Percentiles rank a stretch among this genome's conserved stretches.
Evolutionary conservation across 192 early-diverging fungal species (phyloP).

Genomic region (Entomortierella chlamydospora): DNA sequence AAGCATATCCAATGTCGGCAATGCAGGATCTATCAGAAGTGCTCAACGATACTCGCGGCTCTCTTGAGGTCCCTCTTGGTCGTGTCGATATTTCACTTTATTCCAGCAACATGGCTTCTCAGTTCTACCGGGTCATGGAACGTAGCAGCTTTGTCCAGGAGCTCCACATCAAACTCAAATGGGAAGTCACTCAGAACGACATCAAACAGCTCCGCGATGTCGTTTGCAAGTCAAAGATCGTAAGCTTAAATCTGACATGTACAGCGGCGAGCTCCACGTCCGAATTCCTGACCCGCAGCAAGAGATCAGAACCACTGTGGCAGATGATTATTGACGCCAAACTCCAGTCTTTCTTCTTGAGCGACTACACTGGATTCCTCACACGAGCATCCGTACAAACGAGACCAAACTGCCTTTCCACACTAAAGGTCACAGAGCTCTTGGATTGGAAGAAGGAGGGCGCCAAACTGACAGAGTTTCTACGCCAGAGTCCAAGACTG

Average conservation of each 20-base stretch:
- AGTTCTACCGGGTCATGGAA: conserved; percentile 26
- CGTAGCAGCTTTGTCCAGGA: conserved; percentile 18
- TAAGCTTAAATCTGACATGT: conserved; percentile 16
- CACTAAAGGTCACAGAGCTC: conserved; percentile 7
- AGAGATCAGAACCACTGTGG: conserved; percentile 17
- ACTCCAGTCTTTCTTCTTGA: conserved; percentile 16
- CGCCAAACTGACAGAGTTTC: conserved; percentile 7
- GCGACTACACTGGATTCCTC: conserved; percentile 21
- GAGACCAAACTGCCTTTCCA: neutral
- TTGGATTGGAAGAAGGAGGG: conserved; percentile 30
- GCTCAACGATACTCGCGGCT: conserved; percentile 3
- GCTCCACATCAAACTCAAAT: conserved; percentile 7
- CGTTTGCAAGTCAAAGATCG: conserved; percentile 6
- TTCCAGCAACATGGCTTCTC: conserved; percentile 1
- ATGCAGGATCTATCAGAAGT: conserved; percentile 13
- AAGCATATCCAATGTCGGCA: neutral
- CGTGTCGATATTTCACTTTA: conserved; percentile 16
- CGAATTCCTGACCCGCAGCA: conserved; percentile 2
- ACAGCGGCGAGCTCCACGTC: neutral
- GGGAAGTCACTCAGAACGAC: conserved; percentile 12
- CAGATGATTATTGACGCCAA: conserved; percentile 8
- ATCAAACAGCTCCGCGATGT: conserved; percentile 22
- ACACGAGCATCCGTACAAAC: neutral
- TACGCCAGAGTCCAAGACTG: conserved; percentile 10
- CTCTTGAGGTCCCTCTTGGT: conserved; percentile 17